These are phyloP conservation scores for Arthromyces matolae DNA, from an alignment of 768 basidiomycete genomes.

Conservation along the genomic window DNA sequence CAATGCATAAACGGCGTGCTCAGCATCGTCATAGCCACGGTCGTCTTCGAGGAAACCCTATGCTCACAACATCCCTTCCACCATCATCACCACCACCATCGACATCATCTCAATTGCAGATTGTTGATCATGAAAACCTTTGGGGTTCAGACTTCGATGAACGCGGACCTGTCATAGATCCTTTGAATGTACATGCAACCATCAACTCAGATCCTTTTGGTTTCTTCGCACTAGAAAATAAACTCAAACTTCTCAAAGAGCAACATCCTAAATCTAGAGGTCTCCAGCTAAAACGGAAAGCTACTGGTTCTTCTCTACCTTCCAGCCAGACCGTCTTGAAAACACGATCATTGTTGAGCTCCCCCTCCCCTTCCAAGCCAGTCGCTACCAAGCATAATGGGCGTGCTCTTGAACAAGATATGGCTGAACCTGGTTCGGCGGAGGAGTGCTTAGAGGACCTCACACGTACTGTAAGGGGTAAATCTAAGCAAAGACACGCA, in stretches of 20 bases:
- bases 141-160: constrained; percentile 4
- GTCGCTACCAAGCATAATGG: constrained; percentile 11
- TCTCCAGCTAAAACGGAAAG: constrained; percentile 29
- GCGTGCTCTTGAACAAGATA: constrained; percentile 6
- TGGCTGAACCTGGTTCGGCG: background rate
- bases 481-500: too few species aligned
- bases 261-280: constrained; percentile 10
- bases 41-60: background rate
- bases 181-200: constrained; percentile 13
- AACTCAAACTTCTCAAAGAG: constrained; percentile 34
- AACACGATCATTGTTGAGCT: constrained; percentile 28
- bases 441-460: background rate
- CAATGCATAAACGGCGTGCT: too few species aligned
- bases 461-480: too few species aligned
- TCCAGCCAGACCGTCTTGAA: constrained; percentile 28
- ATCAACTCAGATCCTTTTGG: constrained; percentile 52
- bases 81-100: constrained; percentile 17
- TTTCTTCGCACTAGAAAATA: constrained; percentile 51
- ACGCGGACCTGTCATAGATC: background rate
- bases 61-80: constrained; percentile 10
- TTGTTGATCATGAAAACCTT: background rate
- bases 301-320: constrained; percentile 19
- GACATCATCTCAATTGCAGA: constrained; percentile 7
- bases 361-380: constrained; percentile 36
- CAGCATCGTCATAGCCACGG: too few species aligned